Conservation (phyloP, 441 rosid species). For the Kokia cookei region DNA sequence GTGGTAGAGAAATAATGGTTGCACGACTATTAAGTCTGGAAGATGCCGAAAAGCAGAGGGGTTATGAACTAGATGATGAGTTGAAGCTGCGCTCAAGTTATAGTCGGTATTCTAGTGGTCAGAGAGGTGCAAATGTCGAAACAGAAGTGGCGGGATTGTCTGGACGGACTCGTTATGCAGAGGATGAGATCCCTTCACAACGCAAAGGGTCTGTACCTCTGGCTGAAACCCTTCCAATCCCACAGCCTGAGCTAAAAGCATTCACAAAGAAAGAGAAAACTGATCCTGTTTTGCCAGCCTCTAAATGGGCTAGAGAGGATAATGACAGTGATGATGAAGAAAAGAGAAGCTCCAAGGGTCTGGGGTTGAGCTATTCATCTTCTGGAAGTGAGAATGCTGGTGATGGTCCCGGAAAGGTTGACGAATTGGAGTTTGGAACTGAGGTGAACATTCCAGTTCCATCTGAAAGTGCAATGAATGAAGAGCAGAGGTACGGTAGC, state of each 20-base stretch:
- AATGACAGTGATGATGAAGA: slow-evolving; percentile 85
- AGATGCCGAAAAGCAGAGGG: slow-evolving; percentile 91
- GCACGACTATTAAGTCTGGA: slow-evolving; percentile 88
- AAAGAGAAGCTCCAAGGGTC: slow-evolving; percentile 45
- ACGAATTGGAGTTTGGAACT: slow-evolving; percentile 53
- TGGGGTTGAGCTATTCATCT: slow-evolving; percentile 81
- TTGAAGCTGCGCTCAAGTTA: slow-evolving; percentile 53
- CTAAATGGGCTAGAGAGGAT: slow-evolving; percentile 97
- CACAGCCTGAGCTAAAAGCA: slow-evolving; percentile 61
- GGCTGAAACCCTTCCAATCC: slow-evolving; percentile 39
- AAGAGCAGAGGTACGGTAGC: slow-evolving; percentile 70
- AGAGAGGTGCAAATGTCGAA: slow-evolving; percentile 48
- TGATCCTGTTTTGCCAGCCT: slow-evolving; percentile 79
- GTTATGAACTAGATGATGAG: slow-evolving; percentile 74
- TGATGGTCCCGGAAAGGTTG: slow-evolving; percentile 49
- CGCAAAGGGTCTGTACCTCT: slow-evolving; percentile 31
- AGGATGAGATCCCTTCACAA: slow-evolving; percentile 41
- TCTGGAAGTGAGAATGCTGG: slow-evolving; percentile 85
- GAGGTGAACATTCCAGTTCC: slow-evolving; percentile 42
- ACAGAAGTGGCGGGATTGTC: slow-evolving; percentile 36
- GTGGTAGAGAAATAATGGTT: slow-evolving; percentile 99
- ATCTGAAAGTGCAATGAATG: slow-evolving; percentile 66
- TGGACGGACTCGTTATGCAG: slow-evolving; percentile 41
- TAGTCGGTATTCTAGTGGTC: slow-evolving; percentile 40
- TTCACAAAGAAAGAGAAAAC: slow-evolving; percentile 60